These are phyloP conservation scores for Pseudogymnoascus sp. DNA, from an alignment of 2,329 filamentous ascomycete genomes.

Conservation along the genomic window DNA sequence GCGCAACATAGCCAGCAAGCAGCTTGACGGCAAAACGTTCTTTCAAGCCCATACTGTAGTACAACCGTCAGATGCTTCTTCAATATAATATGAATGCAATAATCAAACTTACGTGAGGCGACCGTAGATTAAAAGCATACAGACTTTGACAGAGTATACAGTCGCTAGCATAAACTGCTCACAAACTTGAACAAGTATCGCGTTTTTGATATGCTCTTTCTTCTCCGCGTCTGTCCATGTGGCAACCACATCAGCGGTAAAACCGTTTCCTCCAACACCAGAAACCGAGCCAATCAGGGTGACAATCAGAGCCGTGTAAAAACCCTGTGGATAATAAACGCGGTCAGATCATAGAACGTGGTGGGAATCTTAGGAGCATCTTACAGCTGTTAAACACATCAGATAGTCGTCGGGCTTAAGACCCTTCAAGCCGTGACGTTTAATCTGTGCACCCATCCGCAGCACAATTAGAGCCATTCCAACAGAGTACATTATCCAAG, in stretches of 20 bases:
- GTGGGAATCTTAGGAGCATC: neutral
- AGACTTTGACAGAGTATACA: conserved; percentile 48
- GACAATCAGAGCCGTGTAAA: conserved; percentile 36
- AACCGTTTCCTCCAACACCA: conserved; percentile 38
- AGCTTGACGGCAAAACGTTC: conserved; percentile 40
- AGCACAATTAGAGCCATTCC: conserved; percentile 20
- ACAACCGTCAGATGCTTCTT: neutral
- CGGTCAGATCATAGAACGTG: neutral
- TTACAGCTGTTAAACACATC: conserved; percentile 19
- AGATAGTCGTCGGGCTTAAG: conserved; percentile 20
- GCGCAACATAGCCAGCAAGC: conserved; percentile 38
- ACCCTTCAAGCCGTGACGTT: conserved; percentile 17
- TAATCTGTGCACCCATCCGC: conserved; percentile 20
- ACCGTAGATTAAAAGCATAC: conserved; percentile 49
- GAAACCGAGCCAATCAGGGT: conserved; percentile 34
- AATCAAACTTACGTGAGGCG: conserved; percentile 40
- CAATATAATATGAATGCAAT: neutral
- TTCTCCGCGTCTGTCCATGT: conserved; percentile 34
- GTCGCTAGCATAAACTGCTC: conserved; percentile 47
- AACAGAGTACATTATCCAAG: conserved; percentile 20
- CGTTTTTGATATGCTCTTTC: conserved; percentile 40
- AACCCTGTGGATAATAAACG: conserved; percentile 18
- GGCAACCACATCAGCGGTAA: conserved; percentile 30
- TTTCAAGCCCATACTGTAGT: conserved; percentile 35
- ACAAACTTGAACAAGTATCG: conserved; percentile 54